A percentile compares a stretch with the other conserved stretches of the same genome.
Conservation (phyloP, 257 asterid species). For the Prunella vulgaris region DNA sequence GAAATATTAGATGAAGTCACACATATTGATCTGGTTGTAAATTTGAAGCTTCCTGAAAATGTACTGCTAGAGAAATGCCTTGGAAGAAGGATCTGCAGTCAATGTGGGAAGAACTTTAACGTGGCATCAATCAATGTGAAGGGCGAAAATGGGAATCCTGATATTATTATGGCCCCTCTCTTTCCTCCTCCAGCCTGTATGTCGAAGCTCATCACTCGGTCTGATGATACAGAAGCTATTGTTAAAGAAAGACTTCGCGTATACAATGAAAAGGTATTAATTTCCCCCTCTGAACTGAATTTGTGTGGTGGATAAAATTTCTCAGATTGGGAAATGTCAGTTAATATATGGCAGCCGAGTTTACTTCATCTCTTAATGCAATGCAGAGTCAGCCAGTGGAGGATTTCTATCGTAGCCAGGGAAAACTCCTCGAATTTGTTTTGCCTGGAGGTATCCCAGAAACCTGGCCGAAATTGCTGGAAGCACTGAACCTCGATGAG, state of each 20-base stretch:
- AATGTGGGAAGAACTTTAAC: conserved; percentile 93
- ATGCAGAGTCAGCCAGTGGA: conserved; percentile 92
- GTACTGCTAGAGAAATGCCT: conserved; percentile 91
- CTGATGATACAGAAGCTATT: conserved; percentile 85
- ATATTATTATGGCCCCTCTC: conserved; percentile 88
- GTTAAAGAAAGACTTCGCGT: conserved; percentile 77
- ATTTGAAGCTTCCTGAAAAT: conserved; percentile 89
- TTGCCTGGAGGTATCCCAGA: conserved; percentile 93
- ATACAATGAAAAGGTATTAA: conserved; percentile 77
- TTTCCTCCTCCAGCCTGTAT: conserved; percentile 74
- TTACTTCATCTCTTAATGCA: background rate
- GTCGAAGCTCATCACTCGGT: conserved; percentile 81
- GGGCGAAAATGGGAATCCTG: conserved; percentile 90
- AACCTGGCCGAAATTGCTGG: conserved; percentile 90
- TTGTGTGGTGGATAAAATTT: no score
- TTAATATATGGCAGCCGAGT: no score
- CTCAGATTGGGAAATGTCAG: no score
- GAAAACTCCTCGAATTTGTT: conserved; percentile 72
- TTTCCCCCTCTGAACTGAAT: background rate
- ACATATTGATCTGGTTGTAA: conserved; percentile 87
- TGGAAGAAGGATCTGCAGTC: conserved; percentile 84
- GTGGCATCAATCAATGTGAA: conserved; percentile 70
- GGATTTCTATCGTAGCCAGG: conserved; percentile 61
- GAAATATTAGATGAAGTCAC: conserved; percentile 90
- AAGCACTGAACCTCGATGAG: conserved; percentile 77